Conservation (phyloP, 2,329 filamentous ascomycete genomes). For the Aspergillus sp. region DNA sequence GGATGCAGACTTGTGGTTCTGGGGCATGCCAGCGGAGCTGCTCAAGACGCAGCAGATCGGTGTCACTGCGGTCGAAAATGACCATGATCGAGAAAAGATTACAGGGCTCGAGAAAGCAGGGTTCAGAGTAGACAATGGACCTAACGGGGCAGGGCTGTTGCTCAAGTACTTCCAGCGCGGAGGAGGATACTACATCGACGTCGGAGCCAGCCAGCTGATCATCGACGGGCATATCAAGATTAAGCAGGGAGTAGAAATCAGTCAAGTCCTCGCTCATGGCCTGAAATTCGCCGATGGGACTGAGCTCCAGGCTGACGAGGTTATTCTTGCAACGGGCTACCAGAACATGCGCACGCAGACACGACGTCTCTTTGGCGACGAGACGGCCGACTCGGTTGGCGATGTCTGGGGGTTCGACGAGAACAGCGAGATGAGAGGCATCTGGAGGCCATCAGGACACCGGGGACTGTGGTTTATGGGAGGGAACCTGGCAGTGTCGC, state of each 20-base stretch:
- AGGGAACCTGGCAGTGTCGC: conserved; percentile 62
- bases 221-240: conserved; percentile 64
- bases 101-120: conserved; percentile 55
- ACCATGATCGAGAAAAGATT: conserved; percentile 38
- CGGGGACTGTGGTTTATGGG: conserved; percentile 68
- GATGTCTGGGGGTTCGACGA: conserved; percentile 65
- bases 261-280: conserved; percentile 50
- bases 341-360: conserved; percentile 68
- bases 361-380: conserved; percentile 62
- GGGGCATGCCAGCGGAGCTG: conserved; percentile 59
- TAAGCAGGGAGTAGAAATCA: conserved; percentile 61
- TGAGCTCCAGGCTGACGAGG: conserved; percentile 62
- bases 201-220: conserved; percentile 63
- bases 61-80: conserved; percentile 37
- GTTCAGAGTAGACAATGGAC: conserved; percentile 60
- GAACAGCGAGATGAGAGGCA: conserved; percentile 55
- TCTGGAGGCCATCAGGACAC: conserved; percentile 64
- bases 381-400: conserved; percentile 57
- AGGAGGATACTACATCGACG: conserved; percentile 70
- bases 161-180: conserved; percentile 65
- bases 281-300: conserved; percentile 57
- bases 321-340: conserved; percentile 60
- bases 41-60: conserved; percentile 60
- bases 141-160: conserved; percentile 57
- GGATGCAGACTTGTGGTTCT: conserved; percentile 63